A percentile compares a stretch with the other conserved stretches of the same genome.
These are phyloP conservation scores for Rubroboletus pulcherrimus DNA, from an alignment of 768 basidiomycete species.

Conservation along the genomic window DNA sequence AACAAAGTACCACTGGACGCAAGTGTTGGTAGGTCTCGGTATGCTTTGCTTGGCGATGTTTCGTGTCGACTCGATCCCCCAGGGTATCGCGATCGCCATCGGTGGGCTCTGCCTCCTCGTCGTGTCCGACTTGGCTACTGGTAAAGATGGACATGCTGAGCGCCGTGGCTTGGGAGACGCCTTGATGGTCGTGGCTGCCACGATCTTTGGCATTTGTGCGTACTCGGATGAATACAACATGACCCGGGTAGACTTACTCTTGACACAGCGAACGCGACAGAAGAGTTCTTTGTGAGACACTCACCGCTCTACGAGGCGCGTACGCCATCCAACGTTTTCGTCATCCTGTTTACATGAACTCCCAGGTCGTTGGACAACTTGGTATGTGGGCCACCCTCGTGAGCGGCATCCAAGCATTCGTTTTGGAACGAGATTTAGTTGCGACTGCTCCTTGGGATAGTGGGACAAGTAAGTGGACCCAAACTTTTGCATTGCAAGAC, in stretches of 20 bases:
- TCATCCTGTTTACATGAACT: not conserved
- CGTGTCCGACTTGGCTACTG: constrained; percentile 68
- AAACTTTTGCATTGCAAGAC: constrained; percentile 29
- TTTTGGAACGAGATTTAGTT: constrained; percentile 65
- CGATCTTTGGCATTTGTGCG: constrained; percentile 80
- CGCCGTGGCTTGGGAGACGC: constrained; percentile 70
- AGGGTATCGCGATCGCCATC: constrained; percentile 73
- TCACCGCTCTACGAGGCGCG: constrained; percentile 73
- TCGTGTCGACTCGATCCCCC: not conserved
- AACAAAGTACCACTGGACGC: constrained; percentile 77
- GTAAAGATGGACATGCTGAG: constrained; percentile 66
- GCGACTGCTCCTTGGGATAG: constrained; percentile 65
- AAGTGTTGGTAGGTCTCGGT: constrained; percentile 52
- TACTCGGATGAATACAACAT: constrained; percentile 9
- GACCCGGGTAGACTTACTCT: not conserved
- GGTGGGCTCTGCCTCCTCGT: constrained; percentile 76
- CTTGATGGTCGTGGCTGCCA: constrained; percentile 83
- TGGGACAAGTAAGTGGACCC: constrained; percentile 49
- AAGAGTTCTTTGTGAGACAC: constrained; percentile 81
- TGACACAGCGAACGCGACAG: constrained; percentile 72
- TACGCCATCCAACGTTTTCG: not conserved
- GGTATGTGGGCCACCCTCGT: constrained; percentile 82
- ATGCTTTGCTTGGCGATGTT: not conserved
- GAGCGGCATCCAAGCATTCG: constrained; percentile 69
- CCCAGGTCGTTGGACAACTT: constrained; percentile 73